Evolutionary conservation across 2,329 filamentous ascomycete genomes (phyloP).

Genomic region (Aureobasidium pullulans): DNA sequence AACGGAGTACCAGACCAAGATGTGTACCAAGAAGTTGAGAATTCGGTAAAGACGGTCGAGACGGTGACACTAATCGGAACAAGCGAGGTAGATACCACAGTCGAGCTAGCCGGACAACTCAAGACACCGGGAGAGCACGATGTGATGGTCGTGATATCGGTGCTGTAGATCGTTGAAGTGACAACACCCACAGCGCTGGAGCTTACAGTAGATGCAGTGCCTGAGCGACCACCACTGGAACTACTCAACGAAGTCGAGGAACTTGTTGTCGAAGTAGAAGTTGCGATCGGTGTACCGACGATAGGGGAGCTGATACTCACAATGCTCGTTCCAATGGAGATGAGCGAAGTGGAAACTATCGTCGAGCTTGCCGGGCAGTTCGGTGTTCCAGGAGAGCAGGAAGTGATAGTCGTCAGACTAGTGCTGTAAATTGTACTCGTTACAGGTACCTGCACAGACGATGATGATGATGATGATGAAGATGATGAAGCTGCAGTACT

Average conservation of each 20-base stretch:
- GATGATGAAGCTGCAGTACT: neutral
- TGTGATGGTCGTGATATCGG: constrained; percentile 14
- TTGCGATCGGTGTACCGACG: too few relatives aligned
- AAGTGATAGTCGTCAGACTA: constrained; percentile 16
- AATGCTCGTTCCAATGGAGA: neutral
- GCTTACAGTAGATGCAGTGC: neutral
- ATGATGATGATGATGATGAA: neutral
- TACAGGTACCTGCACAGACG: neutral
- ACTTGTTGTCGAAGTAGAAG: constrained; percentile 11
- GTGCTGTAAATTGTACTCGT: constrained; percentile 15
- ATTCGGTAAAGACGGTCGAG: neutral
- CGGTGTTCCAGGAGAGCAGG: neutral
- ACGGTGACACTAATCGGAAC: constrained; percentile 4
- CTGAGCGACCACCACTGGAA: neutral
- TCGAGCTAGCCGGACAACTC: constrained; percentile 17
- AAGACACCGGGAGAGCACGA: constrained; percentile 10
- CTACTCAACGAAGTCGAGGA: constrained; percentile 9
- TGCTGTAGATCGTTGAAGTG: constrained; percentile 14
- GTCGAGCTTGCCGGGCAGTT: constrained; percentile 18
- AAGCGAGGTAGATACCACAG: neutral
- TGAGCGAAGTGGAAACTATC: neutral
- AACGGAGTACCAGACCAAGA: constrained; percentile 1
- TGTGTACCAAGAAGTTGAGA: constrained; percentile 2
- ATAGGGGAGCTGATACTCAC: neutral
- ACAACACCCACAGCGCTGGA: constrained; percentile 1